Conservation (phyloP, 805 yeast species). For the Sugiyamaella qingdaonensis region DNA sequence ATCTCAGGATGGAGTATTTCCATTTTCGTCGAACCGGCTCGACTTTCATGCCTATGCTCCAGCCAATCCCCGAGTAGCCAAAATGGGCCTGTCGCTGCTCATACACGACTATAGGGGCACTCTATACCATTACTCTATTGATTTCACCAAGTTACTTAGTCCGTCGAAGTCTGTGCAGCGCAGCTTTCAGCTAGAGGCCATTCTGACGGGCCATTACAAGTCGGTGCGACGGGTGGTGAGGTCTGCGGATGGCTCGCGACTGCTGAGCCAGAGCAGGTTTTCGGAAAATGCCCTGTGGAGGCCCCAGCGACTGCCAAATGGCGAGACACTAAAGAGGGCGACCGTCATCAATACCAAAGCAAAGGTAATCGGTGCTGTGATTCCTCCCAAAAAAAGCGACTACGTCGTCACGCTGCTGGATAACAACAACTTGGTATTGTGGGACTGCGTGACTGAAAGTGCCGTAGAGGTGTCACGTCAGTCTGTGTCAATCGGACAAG, state of each 20-base stretch:
- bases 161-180: not conserved
- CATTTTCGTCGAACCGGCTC: conserved; percentile 9
- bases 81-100: conserved; percentile 24
- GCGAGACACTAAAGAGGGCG: conserved; percentile 37
- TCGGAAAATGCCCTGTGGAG: conserved; percentile 61
- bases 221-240: conserved; percentile 65
- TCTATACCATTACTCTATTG: conserved; percentile 34
- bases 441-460: conserved; percentile 47
- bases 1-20: conserved; percentile 8
- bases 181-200: not conserved
- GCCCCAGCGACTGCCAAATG: conserved; percentile 36
- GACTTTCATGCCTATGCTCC: conserved; percentile 10
- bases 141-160: conserved; percentile 24
- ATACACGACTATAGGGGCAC: conserved; percentile 27
- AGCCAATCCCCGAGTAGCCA: not conserved
- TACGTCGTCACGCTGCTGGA: conserved; percentile 44
- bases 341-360: conserved; percentile 38
- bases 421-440: conserved; percentile 44
- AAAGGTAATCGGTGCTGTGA: conserved; percentile 46
- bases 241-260: conserved; percentile 60
- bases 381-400: conserved; percentile 45
- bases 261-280: conserved; percentile 58
- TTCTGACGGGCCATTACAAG: conserved; percentile 82
- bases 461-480: conserved; percentile 11
- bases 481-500: not conserved